These are phyloP conservation scores for Leccinellum luteum DNA, from an alignment of 768 basidiomycete genomes.

Conservation along the genomic window DNA sequence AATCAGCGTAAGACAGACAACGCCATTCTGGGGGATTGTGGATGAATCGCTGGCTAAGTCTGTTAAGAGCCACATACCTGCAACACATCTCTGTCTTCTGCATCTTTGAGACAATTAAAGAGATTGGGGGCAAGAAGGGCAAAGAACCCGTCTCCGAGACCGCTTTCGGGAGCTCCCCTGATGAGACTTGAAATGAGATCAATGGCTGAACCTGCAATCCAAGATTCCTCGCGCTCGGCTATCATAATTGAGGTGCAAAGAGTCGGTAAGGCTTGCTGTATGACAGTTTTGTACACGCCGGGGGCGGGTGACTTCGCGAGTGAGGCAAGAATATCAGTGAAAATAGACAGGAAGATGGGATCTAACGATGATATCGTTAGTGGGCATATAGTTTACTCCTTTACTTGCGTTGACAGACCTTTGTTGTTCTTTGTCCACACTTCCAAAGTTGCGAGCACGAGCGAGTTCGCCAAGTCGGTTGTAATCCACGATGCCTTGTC, in stretches of 20 bases:
- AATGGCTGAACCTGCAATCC: conserved; percentile 77
- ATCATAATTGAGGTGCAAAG: conserved; percentile 63
- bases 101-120: conserved; percentile 61
- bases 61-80: conserved; percentile 47
- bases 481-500: conserved; percentile 74
- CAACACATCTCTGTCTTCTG: conserved; percentile 85
- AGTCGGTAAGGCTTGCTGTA: conserved; percentile 69
- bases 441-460: conserved; percentile 67
- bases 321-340: conserved; percentile 74
- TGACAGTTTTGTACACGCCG: conserved; percentile 68
- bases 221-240: conserved; percentile 61
- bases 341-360: conserved; percentile 83
- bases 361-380: conserved; percentile 45
- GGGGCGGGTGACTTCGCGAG: conserved; percentile 60
- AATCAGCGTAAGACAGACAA: conserved; percentile 75
- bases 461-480: conserved; percentile 56
- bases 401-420: conserved; percentile 44
- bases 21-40: conserved; percentile 61
- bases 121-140: conserved; percentile 68
- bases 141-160: conserved; percentile 82
- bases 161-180: conserved; percentile 57
- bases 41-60: neutral
- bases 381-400: neutral
- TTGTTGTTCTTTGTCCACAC: conserved; percentile 87
- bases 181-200: conserved; percentile 76